Evolutionary conservation across 139 green algal species (phyloP).

Genomic region (Coelastrella sp.): DNA sequence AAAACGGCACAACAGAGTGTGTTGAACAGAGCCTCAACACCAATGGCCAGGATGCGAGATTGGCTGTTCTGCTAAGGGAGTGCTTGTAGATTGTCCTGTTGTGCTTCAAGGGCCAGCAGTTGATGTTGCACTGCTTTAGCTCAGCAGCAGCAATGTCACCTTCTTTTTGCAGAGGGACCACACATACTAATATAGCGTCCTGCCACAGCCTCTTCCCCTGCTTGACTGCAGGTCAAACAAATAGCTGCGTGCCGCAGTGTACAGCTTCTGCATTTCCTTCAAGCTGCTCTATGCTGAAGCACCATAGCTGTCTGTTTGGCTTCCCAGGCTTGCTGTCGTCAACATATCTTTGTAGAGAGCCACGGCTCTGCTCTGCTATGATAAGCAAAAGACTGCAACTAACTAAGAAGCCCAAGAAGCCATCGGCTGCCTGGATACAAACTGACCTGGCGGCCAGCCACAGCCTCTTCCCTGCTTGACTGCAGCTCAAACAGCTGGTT

Average conservation of each 20-base stretch:
- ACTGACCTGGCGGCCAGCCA: slow-evolving; percentile 62
- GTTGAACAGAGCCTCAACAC: too few species aligned
- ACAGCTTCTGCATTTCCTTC: slow-evolving; percentile 78
- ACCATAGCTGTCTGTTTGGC: slow-evolving; percentile 78
- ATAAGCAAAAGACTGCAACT: too few species aligned
- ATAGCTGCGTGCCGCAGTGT: slow-evolving; percentile 82
- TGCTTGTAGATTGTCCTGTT: slow-evolving; percentile 74
- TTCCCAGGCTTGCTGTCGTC: too few species aligned
- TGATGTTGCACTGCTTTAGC: slow-evolving; percentile 67
- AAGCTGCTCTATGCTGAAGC: slow-evolving; percentile 72
- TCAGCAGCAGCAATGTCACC: too few species aligned
- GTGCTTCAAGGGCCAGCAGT: slow-evolving; percentile 78
- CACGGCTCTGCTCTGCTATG: too few species aligned
- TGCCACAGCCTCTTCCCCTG: slow-evolving; percentile 76
- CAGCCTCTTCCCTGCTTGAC: slow-evolving; percentile 76
- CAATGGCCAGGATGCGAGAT: too few species aligned
- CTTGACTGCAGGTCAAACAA: slow-evolving; percentile 80
- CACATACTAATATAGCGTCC: slow-evolving; percentile 50
- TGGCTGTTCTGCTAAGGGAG: slow-evolving; percentile 52
- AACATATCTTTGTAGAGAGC: too few species aligned
- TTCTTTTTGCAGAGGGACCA: slow-evolving; percentile 34
- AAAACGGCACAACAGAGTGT: neutral
- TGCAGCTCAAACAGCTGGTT: slow-evolving; percentile 87
- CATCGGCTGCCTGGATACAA: too few species aligned
- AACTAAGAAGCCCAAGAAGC: too few species aligned